Conservation (phyloP, 306 rosid species). For the Luffa acutangula region DNA sequence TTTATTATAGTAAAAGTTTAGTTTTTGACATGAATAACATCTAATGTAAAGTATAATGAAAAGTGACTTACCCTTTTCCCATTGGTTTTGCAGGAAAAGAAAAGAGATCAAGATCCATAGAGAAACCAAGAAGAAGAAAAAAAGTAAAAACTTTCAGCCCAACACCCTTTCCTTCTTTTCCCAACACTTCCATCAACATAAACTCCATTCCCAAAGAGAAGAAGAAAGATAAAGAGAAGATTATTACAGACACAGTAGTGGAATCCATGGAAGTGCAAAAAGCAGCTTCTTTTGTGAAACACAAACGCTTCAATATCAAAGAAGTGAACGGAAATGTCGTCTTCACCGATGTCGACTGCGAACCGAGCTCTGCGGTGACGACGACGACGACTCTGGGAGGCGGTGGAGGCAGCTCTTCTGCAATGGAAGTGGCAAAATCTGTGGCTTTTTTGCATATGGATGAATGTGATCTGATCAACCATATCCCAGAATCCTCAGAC, state of each 20-base stretch:
- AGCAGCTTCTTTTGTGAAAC: background rate
- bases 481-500: background rate
- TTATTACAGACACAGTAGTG: background rate
- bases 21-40: no score
- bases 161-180: background rate
- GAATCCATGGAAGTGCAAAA: background rate
- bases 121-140: background rate
- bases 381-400: no score
- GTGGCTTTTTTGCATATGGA: background rate
- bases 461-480: conserved; percentile 5
- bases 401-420: background rate
- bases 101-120: background rate
- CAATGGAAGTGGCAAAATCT: background rate
- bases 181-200: background rate
- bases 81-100: background rate
- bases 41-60: no score
- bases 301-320: background rate
- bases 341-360: background rate
- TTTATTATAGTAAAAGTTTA: no score
- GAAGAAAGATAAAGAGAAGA: background rate
- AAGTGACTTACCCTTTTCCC: no score
- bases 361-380: background rate
- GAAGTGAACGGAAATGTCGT: background rate
- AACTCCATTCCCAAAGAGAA: background rate
- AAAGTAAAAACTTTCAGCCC: background rate